These are phyloP conservation scores for Colletotrichum sp. DNA, from an alignment of 2,329 filamentous ascomycete genomes.

Conservation along the genomic window DNA sequence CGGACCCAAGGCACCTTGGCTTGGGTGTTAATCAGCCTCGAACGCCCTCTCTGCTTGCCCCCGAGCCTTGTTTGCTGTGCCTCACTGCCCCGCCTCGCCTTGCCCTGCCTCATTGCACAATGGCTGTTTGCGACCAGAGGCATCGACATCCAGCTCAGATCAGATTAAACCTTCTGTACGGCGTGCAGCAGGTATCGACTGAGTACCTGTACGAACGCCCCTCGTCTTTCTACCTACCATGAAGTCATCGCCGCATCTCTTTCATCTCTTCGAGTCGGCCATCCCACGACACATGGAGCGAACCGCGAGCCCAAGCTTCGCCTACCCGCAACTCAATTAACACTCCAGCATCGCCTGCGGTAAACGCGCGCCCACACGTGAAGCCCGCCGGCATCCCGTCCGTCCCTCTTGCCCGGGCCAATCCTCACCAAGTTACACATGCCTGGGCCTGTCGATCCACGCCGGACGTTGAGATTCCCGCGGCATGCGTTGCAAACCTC, in stretches of 20 bases:
- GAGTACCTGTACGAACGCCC: not conserved
- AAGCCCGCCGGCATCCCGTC: not conserved
- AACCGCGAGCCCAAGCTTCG: not conserved
- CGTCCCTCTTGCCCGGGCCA: not conserved
- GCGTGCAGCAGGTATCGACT: no score
- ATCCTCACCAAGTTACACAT: not conserved
- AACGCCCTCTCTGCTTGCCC: not conserved
- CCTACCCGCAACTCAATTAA: not conserved
- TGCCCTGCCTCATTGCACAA: not conserved
- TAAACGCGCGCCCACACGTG: not conserved
- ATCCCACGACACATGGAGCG: not conserved
- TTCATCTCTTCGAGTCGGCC: not conserved
- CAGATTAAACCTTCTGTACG: not conserved
- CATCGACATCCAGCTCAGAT: not conserved
- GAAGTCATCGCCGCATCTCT: not conserved
- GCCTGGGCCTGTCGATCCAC: constrained; percentile 9
- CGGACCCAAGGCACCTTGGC: not conserved
- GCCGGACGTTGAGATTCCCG: not conserved
- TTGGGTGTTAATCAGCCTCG: not conserved
- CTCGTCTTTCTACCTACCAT: not conserved
- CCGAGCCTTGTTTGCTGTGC: not conserved
- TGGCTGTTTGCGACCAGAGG: not conserved
- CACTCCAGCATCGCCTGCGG: not conserved
- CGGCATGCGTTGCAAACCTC: not conserved
- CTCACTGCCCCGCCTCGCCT: not conserved